These are phyloP conservation scores for Puccinia brachypodii DNA, from an alignment of 1,284 basidiomycete species.

Conservation along the genomic window DNA sequence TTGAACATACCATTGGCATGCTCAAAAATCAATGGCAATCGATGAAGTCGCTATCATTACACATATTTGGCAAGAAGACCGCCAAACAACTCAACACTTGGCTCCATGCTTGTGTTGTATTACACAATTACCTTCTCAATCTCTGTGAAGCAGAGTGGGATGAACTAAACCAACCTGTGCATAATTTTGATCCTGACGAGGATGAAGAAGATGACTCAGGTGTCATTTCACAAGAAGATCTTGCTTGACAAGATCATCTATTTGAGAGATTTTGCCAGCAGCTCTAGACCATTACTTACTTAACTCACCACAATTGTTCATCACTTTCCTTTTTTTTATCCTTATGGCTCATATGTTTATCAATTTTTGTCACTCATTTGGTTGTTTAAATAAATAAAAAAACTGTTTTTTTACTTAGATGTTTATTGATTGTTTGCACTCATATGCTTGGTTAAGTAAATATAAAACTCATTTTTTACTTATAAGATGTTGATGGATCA, in stretches of 20 bases:
- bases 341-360: too few relatives aligned
- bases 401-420: too few relatives aligned
- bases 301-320: too few relatives aligned
- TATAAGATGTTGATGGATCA: too few relatives aligned
- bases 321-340: too few relatives aligned
- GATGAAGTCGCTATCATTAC: background rate
- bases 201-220: background rate
- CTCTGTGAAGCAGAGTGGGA: background rate
- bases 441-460: too few relatives aligned
- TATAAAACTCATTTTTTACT: too few relatives aligned
- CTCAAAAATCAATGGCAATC: slow-evolving; percentile 25
- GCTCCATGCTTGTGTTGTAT: background rate
- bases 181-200: background rate
- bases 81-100: background rate
- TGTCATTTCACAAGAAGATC: too few relatives aligned
- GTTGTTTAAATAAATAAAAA: too few relatives aligned
- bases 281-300: too few relatives aligned
- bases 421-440: too few relatives aligned
- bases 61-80: background rate
- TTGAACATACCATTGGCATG: slow-evolving; percentile 30
- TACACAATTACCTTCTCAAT: background rate
- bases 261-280: background rate
- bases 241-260: background rate
- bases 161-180: background rate
- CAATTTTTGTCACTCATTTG: too few relatives aligned